Evolutionary conservation across 306 rosid genomes (phyloP).

Genomic region (Gastrolobium bilobum): DNA sequence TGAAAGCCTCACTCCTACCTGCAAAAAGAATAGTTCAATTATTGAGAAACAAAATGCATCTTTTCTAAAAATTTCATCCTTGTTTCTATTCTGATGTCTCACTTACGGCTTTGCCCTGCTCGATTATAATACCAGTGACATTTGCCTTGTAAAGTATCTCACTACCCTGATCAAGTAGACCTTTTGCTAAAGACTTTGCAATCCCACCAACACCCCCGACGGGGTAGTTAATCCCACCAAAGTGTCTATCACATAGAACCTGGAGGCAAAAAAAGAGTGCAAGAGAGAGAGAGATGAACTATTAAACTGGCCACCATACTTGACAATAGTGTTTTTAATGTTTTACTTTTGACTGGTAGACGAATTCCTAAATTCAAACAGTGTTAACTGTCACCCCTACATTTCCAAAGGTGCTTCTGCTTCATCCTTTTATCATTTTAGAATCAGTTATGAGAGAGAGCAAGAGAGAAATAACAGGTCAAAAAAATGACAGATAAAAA

Average conservation of each 20-base stretch:
- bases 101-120: constrained; percentile 91
- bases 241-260: constrained; percentile 98
- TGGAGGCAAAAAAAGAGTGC: constrained; percentile 43
- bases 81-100: constrained; percentile 37
- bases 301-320: constrained; percentile 29
- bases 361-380: constrained; percentile 26
- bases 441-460: background rate
- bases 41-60: constrained; percentile 44
- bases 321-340: constrained; percentile 13
- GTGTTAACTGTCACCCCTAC: background rate
- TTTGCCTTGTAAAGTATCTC: constrained; percentile 91
- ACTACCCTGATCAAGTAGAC: constrained; percentile 81
- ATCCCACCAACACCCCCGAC: constrained; percentile 97
- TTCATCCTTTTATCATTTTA: constrained; percentile 32
- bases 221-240: constrained; percentile 95
- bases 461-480: constrained; percentile 5
- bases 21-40: constrained; percentile 47
- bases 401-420: constrained; percentile 18
- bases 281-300: constrained; percentile 1
- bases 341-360: constrained; percentile 11
- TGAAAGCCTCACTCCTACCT: constrained; percentile 92
- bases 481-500: constrained; percentile 1
- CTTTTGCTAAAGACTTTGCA: constrained; percentile 90
- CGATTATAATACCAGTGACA: constrained; percentile 72
- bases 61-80: constrained; percentile 34